Percentiles rank a stretch among this genome's conserved stretches.
Conservation (phyloP, 1,284 basidiomycete species). For the Sanghuangporus sanghuang region DNA sequence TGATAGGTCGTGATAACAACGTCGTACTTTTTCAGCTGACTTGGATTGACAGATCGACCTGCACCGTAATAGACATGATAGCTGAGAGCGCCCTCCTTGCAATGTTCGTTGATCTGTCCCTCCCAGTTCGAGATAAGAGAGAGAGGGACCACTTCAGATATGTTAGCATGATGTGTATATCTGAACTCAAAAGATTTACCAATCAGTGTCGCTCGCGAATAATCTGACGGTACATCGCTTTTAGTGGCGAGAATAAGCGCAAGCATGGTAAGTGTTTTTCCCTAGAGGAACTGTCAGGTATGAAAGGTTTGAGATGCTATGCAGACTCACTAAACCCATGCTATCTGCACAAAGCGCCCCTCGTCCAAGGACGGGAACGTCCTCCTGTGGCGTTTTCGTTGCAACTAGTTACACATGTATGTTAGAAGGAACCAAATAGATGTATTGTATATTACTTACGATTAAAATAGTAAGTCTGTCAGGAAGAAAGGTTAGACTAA, state of each 20-base stretch:
- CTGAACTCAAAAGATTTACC: conserved; percentile 39
- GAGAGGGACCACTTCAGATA: conserved; percentile 68
- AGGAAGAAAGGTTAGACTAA: conserved; percentile 5
- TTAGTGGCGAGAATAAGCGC: conserved; percentile 74
- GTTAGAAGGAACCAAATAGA: conserved; percentile 4
- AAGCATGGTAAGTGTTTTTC: conserved; percentile 83
- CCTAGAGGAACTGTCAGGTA: conserved; percentile 36
- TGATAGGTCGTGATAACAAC: conserved; percentile 91
- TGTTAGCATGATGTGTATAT: background rate
- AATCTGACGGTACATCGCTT: conserved; percentile 49
- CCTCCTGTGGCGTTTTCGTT: conserved; percentile 70
- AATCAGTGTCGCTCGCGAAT: conserved; percentile 67
- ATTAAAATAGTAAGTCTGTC: conserved; percentile 61
- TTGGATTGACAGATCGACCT: conserved; percentile 49
- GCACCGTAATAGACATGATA: conserved; percentile 68
- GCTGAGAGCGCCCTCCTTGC: conserved; percentile 49
- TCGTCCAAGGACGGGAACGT: conserved; percentile 63
- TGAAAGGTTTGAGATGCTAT: background rate
- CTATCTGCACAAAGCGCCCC: conserved; percentile 86
- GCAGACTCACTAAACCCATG: conserved; percentile 62
- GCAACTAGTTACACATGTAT: conserved; percentile 47
- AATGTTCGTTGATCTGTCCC: conserved; percentile 80
- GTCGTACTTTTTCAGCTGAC: conserved; percentile 64
- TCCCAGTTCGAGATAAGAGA: conserved; percentile 91
- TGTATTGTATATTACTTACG: conserved; percentile 33